Base-by-base conservation (phyloP, 495 filamentous ascomycete genomes). In the Trichoderma orchidacearum region DNA sequence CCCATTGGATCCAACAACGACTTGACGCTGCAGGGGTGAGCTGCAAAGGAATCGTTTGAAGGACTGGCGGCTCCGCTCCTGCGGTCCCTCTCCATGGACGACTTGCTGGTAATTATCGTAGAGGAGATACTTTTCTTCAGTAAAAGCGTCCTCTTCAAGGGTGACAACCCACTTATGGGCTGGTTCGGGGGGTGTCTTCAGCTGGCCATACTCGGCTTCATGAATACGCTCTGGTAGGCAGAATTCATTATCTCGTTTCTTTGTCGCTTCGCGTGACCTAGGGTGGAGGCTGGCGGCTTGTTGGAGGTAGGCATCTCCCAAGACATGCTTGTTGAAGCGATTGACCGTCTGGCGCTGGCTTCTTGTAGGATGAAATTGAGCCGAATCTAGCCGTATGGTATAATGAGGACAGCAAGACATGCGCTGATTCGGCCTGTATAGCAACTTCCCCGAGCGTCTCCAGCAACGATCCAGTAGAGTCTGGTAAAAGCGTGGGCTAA, bases 351-450 rank as follows among this genome's bases (percentile, higher is more conserved):
- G 87, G 35, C 94, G 79, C 62, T 97, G 94, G 63, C 91, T 87
- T 68, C 80, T 85, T 51, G 81, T 75, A 45, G 92, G 71, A 61
- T 82, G 80, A 70, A 87, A 93, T 34, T 74, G 72, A 11, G 75
- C 68, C 5, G 84, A 85, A 65, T 92, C 84, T 50, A 96, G 76
- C 54, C 93, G 84, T 60, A 97, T 83, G 1, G 90, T 94, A 68
- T 97, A 96, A 60, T 95, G 89, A n/a, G 90, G 89, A 66, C 93
- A 98, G 64, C 93, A 98, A 56, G 89, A 87, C 56, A 82, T 72
- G 48, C 72, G 78, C 62, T 85, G 80, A 68, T 97, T 89, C 55
- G 89, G 93, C 61, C 93, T 89, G 74, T 98, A 98, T 61, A 96
- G 79, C n/a, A 92, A 74, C n/a, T 75, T 81, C 8, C 70, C 78